phyloP scores from a whole-genome alignment of 1,284 basidiomycete genomes.

The Boletus semigastroideus region DNA sequence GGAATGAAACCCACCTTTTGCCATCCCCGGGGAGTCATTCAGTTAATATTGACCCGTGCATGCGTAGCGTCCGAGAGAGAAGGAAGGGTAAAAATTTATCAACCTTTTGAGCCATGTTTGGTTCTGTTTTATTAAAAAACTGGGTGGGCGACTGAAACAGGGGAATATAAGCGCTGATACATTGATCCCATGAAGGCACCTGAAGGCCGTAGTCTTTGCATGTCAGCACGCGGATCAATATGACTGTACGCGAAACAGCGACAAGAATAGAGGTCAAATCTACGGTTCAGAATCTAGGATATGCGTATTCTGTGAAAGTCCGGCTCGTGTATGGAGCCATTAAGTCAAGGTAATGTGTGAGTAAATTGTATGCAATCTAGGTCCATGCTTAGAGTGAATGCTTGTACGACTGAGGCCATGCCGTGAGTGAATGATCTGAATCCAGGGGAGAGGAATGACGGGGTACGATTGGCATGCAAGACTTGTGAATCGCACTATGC shows the following conservation, averaged over 20 bases:
- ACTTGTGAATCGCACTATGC: background rate
- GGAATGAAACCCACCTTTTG: conserved; percentile 52
- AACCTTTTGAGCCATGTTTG: conserved; percentile 10
- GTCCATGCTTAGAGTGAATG: conserved; percentile 15
- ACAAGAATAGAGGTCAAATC: conserved; percentile 23
- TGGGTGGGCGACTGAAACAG: conserved; percentile 6
- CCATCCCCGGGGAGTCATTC: background rate
- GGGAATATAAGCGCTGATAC: background rate
- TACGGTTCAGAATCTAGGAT: conserved; percentile 12
- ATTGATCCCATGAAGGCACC: conserved; percentile 1
- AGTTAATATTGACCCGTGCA: too few relatives aligned
- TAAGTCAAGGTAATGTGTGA: conserved; percentile 9
- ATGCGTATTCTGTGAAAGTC: conserved; percentile 14
- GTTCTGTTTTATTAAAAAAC: conserved; percentile 5
- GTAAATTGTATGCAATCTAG: conserved; percentile 14
- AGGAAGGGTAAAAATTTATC: background rate
- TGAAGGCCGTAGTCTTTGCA: background rate
- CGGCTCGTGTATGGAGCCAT: conserved; percentile 8
- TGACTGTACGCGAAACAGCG: conserved; percentile 9
- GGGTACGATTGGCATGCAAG: background rate
- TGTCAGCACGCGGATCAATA: conserved; percentile 1
- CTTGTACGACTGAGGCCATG: conserved; percentile 16
- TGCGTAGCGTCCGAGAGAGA: background rate
- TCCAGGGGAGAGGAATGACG: background rate
- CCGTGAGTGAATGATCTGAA: conserved; percentile 1